Percentiles rank a stretch among this genome's conserved stretches.
Evolutionary conservation across 176 grass and related monocot genomes (phyloP).

Genomic region (Guadua angustifolia): DNA sequence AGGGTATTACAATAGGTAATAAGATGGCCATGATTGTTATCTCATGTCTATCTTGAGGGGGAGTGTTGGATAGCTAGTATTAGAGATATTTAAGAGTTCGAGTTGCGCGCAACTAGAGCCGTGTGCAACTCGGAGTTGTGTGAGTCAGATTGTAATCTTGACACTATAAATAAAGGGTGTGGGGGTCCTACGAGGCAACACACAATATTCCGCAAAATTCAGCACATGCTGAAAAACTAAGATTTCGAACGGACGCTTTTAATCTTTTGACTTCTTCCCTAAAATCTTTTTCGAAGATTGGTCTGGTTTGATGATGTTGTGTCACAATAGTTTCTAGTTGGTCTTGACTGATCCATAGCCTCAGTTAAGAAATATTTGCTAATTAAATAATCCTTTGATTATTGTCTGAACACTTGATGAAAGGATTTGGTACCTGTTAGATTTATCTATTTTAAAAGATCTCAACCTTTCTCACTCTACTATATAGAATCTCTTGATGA

Average conservation of each 20-base stretch:
- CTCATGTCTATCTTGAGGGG: too few species aligned
- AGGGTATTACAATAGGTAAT: too few species aligned
- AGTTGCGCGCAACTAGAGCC: too few species aligned
- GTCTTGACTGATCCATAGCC: not conserved
- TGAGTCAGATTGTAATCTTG: too few species aligned
- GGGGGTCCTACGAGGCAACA: too few species aligned
- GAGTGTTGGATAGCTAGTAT: too few species aligned
- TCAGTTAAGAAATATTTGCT: not conserved
- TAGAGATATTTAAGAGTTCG: too few species aligned
- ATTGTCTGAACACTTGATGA: conserved; percentile 15
- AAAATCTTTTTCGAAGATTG: not conserved
- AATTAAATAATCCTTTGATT: conserved; percentile 1
- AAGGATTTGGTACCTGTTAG: conserved; percentile 5
- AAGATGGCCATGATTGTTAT: too few species aligned
- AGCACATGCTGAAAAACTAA: not conserved
- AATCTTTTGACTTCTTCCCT: not conserved
- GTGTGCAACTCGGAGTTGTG: too few species aligned
- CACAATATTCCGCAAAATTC: too few species aligned
- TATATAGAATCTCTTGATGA: conserved; percentile 22
- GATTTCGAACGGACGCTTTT: not conserved
- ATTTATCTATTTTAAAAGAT: conserved; percentile 20
- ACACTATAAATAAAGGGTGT: too few species aligned
- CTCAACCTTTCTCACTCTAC: not conserved
- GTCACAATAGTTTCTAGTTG: not conserved
- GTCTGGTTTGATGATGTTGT: not conserved